Percentiles rank a stretch among this genome's conserved stretches.
Evolutionary conservation across 2,329 filamentous ascomycete species (phyloP).

Genomic region (Botryotinia narcissicola): DNA sequence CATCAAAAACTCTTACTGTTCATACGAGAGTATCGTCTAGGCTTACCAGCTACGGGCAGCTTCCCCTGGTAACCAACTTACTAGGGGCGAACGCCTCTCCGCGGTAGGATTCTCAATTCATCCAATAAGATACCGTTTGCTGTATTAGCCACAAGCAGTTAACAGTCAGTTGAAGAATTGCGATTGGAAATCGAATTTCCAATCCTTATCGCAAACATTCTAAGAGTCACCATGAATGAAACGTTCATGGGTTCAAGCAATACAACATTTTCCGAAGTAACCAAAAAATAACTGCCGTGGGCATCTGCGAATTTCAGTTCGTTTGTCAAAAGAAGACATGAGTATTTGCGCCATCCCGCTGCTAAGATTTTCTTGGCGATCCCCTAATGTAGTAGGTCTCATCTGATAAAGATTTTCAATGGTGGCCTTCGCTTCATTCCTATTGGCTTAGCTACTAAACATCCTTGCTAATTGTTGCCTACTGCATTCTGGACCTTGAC

Average conservation of each 20-base stretch:
- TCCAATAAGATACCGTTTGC: neutral
- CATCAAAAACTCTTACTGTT: neutral
- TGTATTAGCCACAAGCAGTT: neutral
- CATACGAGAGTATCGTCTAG: neutral
- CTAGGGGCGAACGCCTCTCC: neutral
- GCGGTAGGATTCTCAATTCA: neutral
- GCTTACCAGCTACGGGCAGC: neutral
- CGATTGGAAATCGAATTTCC: neutral
- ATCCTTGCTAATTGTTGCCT: neutral
- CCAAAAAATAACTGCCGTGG: neutral
- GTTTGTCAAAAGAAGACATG: neutral
- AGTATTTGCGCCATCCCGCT: constrained; percentile 10
- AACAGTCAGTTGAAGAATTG: neutral
- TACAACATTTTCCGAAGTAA: neutral
- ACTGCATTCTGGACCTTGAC: neutral
- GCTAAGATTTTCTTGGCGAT: constrained; percentile 7
- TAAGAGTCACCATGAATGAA: neutral
- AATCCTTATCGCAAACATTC: neutral
- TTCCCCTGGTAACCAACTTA: neutral
- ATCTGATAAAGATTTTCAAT: neutral
- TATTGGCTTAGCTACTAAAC: neutral
- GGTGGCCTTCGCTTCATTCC: neutral
- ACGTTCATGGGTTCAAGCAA: neutral
- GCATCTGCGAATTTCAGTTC: neutral
- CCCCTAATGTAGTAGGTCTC: neutral